A percentile compares a stretch with the other conserved stretches of the same genome.
phyloP scores from a whole-genome alignment of 352 stramenopile species.

The Pythium periplocum region DNA sequence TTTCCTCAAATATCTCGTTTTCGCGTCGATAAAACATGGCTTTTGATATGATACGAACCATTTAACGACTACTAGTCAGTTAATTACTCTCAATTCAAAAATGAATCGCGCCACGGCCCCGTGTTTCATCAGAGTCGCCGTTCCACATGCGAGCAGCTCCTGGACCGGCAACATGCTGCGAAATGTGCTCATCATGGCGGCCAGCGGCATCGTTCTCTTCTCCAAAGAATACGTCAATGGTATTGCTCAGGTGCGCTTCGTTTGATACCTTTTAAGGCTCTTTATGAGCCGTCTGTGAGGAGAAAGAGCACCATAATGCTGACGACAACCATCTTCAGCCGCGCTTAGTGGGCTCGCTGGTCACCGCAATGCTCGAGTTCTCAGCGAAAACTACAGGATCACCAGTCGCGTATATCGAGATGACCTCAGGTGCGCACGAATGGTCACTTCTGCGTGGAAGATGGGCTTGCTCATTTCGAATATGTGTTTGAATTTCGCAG shows the following conservation, averaged over 20 bases:
- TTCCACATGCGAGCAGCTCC: no score
- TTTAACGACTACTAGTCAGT: no score
- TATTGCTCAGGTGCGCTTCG: slow-evolving; percentile 57
- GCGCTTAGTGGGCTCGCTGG: slow-evolving; percentile 83
- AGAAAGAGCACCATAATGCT: no score
- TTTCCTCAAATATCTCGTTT: no score
- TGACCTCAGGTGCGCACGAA: slow-evolving; percentile 49
- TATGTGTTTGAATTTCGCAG: slow-evolving; percentile 17
- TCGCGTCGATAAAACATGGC: no score
- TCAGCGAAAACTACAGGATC: slow-evolving; percentile 84
- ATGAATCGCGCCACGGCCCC: no score
- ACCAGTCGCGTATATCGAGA: slow-evolving; percentile 89
- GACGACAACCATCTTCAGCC: slow-evolving; percentile 32
- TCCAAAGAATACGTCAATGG: slow-evolving; percentile 89
- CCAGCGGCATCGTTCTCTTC: slow-evolving; percentile 91
- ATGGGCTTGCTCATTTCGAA: neutral
- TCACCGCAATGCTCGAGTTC: slow-evolving; percentile 92
- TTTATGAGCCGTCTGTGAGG: no score
- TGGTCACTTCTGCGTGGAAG: slow-evolving; percentile 1
- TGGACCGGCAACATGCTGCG: slow-evolving; percentile 62
- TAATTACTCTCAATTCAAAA: no score
- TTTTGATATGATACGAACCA: no score
- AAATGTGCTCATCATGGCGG: slow-evolving; percentile 91
- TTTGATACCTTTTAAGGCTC: neutral
- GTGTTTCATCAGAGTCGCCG: no score